Evolutionary conservation across 768 basidiomycete genomes (phyloP), one percentile per base, ranked within the genome.

Genomic region (Dioszegia hungarica): DNA sequence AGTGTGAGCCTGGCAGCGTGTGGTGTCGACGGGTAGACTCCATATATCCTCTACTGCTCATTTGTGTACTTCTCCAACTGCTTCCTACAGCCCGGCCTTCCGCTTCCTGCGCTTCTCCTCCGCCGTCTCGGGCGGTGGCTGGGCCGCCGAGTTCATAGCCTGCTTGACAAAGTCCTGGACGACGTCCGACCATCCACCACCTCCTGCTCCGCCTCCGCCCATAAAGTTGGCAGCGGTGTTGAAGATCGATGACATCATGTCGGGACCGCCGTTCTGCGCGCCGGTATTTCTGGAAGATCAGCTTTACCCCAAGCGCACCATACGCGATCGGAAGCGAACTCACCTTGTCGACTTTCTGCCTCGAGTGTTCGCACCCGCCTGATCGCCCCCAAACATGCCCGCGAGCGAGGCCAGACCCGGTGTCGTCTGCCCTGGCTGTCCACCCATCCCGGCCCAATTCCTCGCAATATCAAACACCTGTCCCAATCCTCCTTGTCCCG

Each of bases 401-500:
- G 67, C 67, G 17, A 69, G 41, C 24, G 44, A 48, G n/a, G 62
- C 64, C 5, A 64, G 44, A 19, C 68, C 68, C 0, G 62, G 67
- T 9, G 37, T 33, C 28, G 17, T 38, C 50, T 12, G 33, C 44
- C 29, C 44, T 20, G n/a, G 20, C 12, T 3, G 45, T 17, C 29
- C 36, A 29, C 53, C 45, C 5, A 66, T 24, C 11, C 70, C 69
- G 9, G 56, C 44, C 46, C 56, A 68, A 12, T 66, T 57, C 41
- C 66, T 63, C n/a, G 60, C 65, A 15, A 63, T 20, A 10, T 59
- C 46, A 29, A 66, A 52, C 25, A 72, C 38, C 17, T 72, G 65
- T 20, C 60, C 63, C 54, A 72, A 57, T 8, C 57, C 49, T 17
- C 70, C 70, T 38, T 72, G 70, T 36, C 68, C 70, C 8, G 67